phyloP scores from a whole-genome alignment of 2,329 filamentous ascomycete genomes.

The Phyllosticta citribraziliensis region DNA sequence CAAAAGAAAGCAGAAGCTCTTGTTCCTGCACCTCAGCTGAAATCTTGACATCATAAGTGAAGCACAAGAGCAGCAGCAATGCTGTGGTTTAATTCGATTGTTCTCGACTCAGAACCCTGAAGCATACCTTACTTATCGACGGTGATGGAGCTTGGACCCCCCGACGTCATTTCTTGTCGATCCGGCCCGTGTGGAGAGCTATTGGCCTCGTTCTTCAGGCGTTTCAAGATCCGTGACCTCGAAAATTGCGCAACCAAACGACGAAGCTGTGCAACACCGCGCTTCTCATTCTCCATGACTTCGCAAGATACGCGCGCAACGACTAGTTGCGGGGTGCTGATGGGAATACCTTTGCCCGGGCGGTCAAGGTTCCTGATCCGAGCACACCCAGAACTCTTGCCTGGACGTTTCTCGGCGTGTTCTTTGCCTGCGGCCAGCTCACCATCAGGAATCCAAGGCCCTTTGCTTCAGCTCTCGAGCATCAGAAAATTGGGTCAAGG shows the following conservation, averaged over 20 bases:
- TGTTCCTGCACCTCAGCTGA: too few relatives aligned
- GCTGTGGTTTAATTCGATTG: neutral
- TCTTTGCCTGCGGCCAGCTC: neutral
- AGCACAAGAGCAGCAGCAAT: neutral
- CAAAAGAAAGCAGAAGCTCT: too few relatives aligned
- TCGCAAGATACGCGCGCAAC: too few relatives aligned
- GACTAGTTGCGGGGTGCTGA: too few relatives aligned
- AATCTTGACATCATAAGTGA: neutral
- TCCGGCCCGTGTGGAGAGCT: neutral
- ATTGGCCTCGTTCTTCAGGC: neutral
- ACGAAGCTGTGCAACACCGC: neutral
- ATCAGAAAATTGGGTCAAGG: neutral
- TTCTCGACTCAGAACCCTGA: neutral
- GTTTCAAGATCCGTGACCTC: neutral
- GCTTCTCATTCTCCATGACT: neutral
- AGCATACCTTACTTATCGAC: too few relatives aligned
- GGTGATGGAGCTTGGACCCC: neutral
- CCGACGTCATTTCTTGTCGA: neutral
- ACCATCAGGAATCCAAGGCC: neutral
- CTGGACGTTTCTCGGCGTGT: neutral
- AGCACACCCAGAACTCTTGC: too few relatives aligned
- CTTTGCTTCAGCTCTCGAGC: neutral
- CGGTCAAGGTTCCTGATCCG: too few relatives aligned
- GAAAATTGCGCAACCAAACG: neutral
- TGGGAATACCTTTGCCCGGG: too few relatives aligned